These are phyloP conservation scores for Takakia lepidozioides DNA, from an alignment of 225 moss, liverwort and hornwort species.

Conservation along the genomic window DNA sequence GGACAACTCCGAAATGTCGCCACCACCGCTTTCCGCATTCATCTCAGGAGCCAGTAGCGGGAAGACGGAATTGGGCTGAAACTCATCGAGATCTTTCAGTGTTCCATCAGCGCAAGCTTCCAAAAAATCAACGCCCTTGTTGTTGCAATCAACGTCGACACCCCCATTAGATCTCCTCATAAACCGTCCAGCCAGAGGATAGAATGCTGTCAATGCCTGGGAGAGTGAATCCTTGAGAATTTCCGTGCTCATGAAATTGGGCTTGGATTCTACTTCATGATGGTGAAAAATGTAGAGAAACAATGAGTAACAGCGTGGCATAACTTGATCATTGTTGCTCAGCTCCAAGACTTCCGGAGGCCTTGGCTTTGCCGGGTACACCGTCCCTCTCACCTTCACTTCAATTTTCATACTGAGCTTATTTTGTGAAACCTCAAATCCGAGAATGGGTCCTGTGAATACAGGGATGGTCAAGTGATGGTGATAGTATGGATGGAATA, in stretches of 20 bases:
- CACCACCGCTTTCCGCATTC: background rate
- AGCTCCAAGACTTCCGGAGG: background rate
- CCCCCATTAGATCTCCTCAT: conserved; percentile 16
- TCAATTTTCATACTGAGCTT: conserved; percentile 1
- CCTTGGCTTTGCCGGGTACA: background rate
- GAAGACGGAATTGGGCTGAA: conserved; percentile 16
- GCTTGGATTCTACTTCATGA: background rate
- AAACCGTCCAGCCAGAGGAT: conserved; percentile 18
- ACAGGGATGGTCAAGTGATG: too few relatives aligned
- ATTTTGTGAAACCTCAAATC: too few relatives aligned
- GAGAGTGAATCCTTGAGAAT: conserved; percentile 14
- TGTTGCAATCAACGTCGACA: conserved; percentile 18
- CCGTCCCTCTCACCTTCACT: background rate
- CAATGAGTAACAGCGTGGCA: conserved; percentile 19
- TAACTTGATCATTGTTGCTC: conserved; percentile 23
- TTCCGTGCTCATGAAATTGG: conserved; percentile 12
- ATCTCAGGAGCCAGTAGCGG: conserved; percentile 8
- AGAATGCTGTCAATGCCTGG: conserved; percentile 15
- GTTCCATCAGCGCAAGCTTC: conserved; percentile 11
- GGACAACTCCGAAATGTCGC: conserved; percentile 1
- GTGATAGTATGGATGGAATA: too few relatives aligned
- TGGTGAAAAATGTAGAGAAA: conserved; percentile 21
- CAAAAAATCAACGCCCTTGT: conserved; percentile 13
- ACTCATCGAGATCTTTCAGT: conserved; percentile 16
- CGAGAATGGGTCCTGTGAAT: too few relatives aligned